Percentiles rank a stretch among this genome's conserved stretches.
Conservation (phyloP, 2,329 filamentous ascomycete genomes). For the Aspergillus tubingensis region DNA sequence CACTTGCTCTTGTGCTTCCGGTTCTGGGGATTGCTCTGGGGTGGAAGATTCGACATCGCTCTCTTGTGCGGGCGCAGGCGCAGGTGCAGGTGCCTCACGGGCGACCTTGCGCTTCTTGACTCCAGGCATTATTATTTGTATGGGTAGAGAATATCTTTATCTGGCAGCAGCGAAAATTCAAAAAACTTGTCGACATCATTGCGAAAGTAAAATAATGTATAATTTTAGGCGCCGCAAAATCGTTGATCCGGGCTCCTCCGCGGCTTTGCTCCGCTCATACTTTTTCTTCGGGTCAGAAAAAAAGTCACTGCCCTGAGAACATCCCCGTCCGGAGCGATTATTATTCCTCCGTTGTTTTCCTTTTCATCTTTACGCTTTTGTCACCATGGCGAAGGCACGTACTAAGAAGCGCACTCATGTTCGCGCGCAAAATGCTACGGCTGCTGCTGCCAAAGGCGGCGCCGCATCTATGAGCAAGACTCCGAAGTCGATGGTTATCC, state of each 20-base stretch:
- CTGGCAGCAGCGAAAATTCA: constrained; percentile 3
- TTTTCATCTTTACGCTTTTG: neutral
- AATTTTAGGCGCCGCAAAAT: constrained; percentile 39
- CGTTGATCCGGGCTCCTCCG: constrained; percentile 38
- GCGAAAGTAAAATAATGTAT: constrained; percentile 27
- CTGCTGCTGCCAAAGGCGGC: constrained; percentile 52
- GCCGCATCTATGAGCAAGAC: constrained; percentile 65
- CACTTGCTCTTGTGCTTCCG: constrained; percentile 8
- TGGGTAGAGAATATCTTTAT: neutral
- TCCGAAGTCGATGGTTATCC: constrained; percentile 98
- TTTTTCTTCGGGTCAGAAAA: constrained; percentile 38
- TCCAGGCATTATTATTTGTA: constrained; percentile 34
- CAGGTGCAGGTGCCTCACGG: constrained; percentile 24
- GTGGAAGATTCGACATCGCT: constrained; percentile 27
- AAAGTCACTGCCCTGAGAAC: constrained; percentile 26
- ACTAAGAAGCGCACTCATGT: constrained; percentile 88
- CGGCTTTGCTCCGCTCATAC: constrained; percentile 29
- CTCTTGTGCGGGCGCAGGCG: constrained; percentile 21
- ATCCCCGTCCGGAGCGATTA: constrained; percentile 4
- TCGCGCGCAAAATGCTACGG: constrained; percentile 61
- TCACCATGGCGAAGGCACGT: constrained; percentile 72
- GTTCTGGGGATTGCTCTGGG: constrained; percentile 18
- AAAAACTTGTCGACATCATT: constrained; percentile 12
- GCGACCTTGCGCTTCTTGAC: constrained; percentile 46
- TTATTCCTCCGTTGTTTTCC: constrained; percentile 3